phyloP scores from a whole-genome alignment of 163 green algal species.

The Scenedesmus sp. region DNA sequence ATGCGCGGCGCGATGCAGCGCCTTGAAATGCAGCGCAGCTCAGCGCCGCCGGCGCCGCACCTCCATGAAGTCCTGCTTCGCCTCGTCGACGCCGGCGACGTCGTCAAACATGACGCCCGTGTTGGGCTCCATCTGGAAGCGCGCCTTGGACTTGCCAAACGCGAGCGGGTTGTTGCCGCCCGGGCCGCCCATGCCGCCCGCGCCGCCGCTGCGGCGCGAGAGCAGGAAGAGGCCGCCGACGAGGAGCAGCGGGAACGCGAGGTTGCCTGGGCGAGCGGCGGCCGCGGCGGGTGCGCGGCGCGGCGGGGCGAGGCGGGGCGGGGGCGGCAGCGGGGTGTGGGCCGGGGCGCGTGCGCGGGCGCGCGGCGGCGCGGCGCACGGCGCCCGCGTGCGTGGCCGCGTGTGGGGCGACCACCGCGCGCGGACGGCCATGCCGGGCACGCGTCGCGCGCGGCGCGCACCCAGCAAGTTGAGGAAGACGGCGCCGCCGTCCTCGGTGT shows the following conservation, averaged over 20 bases:
- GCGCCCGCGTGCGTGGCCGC: too few species aligned
- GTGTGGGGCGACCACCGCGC: too few species aligned
- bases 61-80: slow-evolving; percentile 99
- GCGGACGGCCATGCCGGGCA: not conserved
- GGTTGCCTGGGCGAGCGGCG: slow-evolving; percentile 79
- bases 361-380: too few species aligned
- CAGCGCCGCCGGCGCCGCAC: slow-evolving; percentile 44
- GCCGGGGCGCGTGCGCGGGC: too few species aligned
- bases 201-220: slow-evolving; percentile 83
- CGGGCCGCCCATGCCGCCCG: slow-evolving; percentile 68
- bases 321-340: not conserved
- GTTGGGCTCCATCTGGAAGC: slow-evolving; percentile 99
- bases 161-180: slow-evolving; percentile 95
- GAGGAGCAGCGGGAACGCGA: slow-evolving; percentile 98
- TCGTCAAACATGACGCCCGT: slow-evolving; percentile 98
- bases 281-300: not conserved
- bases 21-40: not conserved
- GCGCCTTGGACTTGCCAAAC: slow-evolving; percentile 90
- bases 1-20: too few species aligned
- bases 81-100: slow-evolving; percentile 98
- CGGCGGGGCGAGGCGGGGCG: not conserved
- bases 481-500: slow-evolving; percentile 92
- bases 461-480: slow-evolving; percentile 98
- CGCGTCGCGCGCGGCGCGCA: slow-evolving; percentile 48
- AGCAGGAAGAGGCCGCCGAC: slow-evolving; percentile 99